Base-by-base conservation (phyloP, 768 basidiomycete genomes). In the Lentinula boryana region DNA sequence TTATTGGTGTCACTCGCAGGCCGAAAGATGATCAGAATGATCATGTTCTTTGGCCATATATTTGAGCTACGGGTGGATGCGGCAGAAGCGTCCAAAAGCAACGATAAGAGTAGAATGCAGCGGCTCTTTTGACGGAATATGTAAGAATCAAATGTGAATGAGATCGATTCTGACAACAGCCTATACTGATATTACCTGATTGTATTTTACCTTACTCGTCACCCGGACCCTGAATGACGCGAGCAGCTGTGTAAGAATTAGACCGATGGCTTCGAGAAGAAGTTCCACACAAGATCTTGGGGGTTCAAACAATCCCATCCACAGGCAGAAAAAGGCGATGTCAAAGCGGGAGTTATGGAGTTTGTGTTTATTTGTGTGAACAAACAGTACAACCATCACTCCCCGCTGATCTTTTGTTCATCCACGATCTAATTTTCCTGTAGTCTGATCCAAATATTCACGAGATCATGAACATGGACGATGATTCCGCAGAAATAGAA, bases 401-500 rank as follows among this genome's bases (percentile, higher is more conserved):
- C 27, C 27, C 27, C 27, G 4, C 27, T 13, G 50, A 13, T 51
- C 46, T 48, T 21, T 31, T 23, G 12, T 15, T 21, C 46, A 3
- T 27, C 23, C 27, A 51, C 50, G 12, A 51, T 23, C 23, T 27
- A 27, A 27, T 27, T 27, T 27, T 27, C 27, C 27, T 27, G 27
- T 27, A 27, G 4, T 27, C 27, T 27, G 27, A 27, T 27, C 27
- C 27, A 27, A 27, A 27, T 27, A 27, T 27, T 27, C 27, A 27
- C 27, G 27, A 27, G 7, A 23, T 16, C 15, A 21, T 38, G 33
- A 41, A 36, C 31, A 69, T 70, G 68, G 69, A 70, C 65, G 69
- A 84, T 62, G 82, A 84, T 62, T 76, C 79, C 2, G 82, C 82
- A 6, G 82, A 84, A 64, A 83, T 84, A 56, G 82, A 83, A 69